Base-by-base conservation (phyloP, 495 filamentous ascomycete genomes). In the Astrothelium subdiscretum region DNA sequence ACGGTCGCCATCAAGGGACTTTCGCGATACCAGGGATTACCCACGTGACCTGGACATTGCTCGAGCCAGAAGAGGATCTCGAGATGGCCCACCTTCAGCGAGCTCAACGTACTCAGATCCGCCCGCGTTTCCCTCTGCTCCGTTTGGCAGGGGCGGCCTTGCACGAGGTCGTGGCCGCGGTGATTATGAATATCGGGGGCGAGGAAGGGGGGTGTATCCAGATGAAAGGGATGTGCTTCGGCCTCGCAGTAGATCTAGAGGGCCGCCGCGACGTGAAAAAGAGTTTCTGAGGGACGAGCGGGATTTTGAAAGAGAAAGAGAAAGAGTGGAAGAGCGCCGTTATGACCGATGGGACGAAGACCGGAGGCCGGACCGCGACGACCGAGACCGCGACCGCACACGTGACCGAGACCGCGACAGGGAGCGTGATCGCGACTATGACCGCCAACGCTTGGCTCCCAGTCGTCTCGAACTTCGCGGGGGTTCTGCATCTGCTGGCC, bases 101-200 rank as follows among this genome's bases (percentile, higher is more conserved):
- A 83, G 84, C 0, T 90, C 88, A 0, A 83, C 81, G 13, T 81
- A 81, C 22, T 86, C 85, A 0, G 89, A 95, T 67, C 78, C 80
- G 13, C 81, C 83, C 13, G 71, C 76, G 13, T 78, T 80, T 62
- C 74, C 76, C 31, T 74, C 79, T 29, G 77, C 80, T 12, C 77
- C 80, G 20, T 77, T 78, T 61, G 81, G 85, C 31, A 62, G 70
- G 1, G 78, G 82, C 18, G 82, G 82, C 6, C 82, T 83, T 60
- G 81, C 84, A 35, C 38, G 71, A 12, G 86, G 81, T 6, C 80
- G 85, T 59, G 84, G 89, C 15, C 78, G 86, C 15, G 84, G 82
- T 3, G 86, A 88, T 57, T 87, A 83, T 81, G 85, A 87, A 42
- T 79, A 79, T 62, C 65, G 70, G 32, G 65, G 61, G 2, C 67